These are phyloP conservation scores for Ogataea hybrid DNA, from an alignment of 1,139 yeast genomes.

Conservation along the genomic window DNA sequence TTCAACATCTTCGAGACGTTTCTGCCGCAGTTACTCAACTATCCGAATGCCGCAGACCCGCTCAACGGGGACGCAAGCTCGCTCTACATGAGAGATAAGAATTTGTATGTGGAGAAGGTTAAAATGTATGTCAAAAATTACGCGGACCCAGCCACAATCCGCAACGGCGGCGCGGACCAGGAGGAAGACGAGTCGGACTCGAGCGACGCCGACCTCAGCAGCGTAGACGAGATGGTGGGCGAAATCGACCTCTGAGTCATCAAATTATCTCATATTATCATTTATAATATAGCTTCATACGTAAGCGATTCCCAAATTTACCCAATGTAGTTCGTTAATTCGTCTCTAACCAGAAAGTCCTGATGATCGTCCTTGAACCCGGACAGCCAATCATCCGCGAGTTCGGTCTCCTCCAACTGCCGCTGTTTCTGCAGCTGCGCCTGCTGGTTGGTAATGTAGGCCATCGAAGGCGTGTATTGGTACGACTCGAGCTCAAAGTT, in stretches of 20 bases:
- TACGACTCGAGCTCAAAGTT: too few relatives aligned
- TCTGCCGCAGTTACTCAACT: too few relatives aligned
- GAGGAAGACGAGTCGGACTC: constrained; percentile 43
- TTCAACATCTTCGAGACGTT: too few relatives aligned
- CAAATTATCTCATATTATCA: neutral
- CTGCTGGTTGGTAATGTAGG: constrained; percentile 17
- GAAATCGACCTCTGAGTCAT: constrained; percentile 27
- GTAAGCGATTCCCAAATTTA: neutral
- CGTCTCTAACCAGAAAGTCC: constrained; percentile 4
- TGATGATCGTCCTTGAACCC: constrained; percentile 5
- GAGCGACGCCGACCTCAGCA: constrained; percentile 40
- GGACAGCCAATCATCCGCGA: constrained; percentile 7
- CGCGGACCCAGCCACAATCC: constrained; percentile 47
- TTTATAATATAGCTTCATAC: constrained; percentile 1
- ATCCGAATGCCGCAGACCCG: too few relatives aligned
- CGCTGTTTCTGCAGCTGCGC: constrained; percentile 13
- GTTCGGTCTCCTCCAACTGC: constrained; percentile 6
- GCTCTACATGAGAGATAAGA: too few relatives aligned
- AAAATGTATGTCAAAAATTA: constrained; percentile 74
- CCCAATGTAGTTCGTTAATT: constrained; percentile 4
- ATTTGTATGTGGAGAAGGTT: too few relatives aligned
- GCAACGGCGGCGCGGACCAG: constrained; percentile 40
- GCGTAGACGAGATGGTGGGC: constrained; percentile 31
- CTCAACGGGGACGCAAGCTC: too few relatives aligned
- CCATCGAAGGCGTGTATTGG: too few relatives aligned